Evolutionary conservation across 2,329 filamentous ascomycete genomes (phyloP).

Genomic region (Leptosphaerulina australis): DNA sequence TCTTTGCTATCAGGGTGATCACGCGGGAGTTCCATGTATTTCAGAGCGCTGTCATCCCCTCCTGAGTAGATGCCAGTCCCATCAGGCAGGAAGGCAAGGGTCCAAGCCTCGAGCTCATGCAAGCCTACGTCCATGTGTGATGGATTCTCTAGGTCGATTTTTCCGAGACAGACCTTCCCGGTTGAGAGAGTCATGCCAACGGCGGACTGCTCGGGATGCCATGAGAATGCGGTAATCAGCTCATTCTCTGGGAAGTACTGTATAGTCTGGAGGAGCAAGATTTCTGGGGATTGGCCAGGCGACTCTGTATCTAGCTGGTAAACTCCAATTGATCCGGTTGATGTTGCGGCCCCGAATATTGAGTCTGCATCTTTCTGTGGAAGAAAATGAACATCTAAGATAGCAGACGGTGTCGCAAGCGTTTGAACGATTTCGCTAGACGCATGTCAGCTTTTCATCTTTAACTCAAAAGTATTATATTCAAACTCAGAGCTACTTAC

Average conservation of each 20-base stretch:
- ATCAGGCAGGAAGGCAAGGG: slow-evolving; percentile 61
- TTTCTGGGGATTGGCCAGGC: slow-evolving; percentile 19
- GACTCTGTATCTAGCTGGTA: slow-evolving; percentile 57
- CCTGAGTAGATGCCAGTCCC: slow-evolving; percentile 67
- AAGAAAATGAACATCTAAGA: slow-evolving; percentile 84
- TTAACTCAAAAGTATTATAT: not conserved
- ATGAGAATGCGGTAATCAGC: slow-evolving; percentile 74
- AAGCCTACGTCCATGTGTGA: slow-evolving; percentile 34
- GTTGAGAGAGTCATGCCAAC: slow-evolving; percentile 75
- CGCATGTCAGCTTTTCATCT: not conserved
- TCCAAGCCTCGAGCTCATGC: slow-evolving; percentile 75
- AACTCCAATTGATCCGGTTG: slow-evolving; percentile 72
- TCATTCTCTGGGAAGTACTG: slow-evolving; percentile 62
- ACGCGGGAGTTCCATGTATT: slow-evolving; percentile 42
- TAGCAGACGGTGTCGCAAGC: slow-evolving; percentile 69
- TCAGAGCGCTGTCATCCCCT: slow-evolving; percentile 74
- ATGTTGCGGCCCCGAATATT: slow-evolving; percentile 76
- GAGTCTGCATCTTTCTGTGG: slow-evolving; percentile 49
- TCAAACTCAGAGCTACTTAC: slow-evolving; percentile 62
- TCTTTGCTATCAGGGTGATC: slow-evolving; percentile 13
- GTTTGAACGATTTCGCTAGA: slow-evolving; percentile 59
- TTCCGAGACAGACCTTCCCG: slow-evolving; percentile 60
- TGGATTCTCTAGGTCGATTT: slow-evolving; percentile 22
- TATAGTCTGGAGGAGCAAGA: slow-evolving; percentile 49
- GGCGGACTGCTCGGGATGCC: slow-evolving; percentile 65